Evolutionary conservation across 495 filamentous ascomycete species (phyloP).

Genomic region (Pseudoneurospora amorphoporcata): DNA sequence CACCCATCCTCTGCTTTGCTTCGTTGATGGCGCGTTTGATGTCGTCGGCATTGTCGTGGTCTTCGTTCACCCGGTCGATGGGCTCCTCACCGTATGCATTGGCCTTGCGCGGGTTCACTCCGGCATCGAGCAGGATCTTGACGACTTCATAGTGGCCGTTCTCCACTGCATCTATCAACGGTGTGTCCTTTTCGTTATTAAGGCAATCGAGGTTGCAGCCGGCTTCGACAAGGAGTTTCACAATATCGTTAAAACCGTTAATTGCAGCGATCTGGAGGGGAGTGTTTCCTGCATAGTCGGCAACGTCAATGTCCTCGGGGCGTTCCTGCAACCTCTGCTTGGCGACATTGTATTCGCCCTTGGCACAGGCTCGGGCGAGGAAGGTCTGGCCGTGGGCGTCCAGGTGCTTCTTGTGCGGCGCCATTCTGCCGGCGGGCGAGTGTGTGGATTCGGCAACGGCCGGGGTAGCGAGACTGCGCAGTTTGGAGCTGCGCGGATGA

Average conservation of each 20-base stretch:
- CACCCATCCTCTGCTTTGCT: conserved; percentile 39
- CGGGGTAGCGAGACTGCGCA: conserved; percentile 53
- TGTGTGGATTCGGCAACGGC: conserved; percentile 44
- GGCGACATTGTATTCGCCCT: conserved; percentile 61
- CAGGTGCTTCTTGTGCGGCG: conserved; percentile 65
- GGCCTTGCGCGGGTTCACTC: conserved; percentile 77
- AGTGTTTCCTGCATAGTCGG: conserved; percentile 89
- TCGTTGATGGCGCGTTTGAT: conserved; percentile 45
- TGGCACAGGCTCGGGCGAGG: conserved; percentile 73
- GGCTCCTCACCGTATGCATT: conserved; percentile 84
- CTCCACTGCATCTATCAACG: conserved; percentile 89
- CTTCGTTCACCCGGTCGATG: conserved; percentile 65
- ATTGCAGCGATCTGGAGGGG: conserved; percentile 86
- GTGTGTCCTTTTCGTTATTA: conserved; percentile 84
- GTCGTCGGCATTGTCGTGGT: conserved; percentile 51
- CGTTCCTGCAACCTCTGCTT: conserved; percentile 60
- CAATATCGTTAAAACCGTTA: conserved; percentile 71
- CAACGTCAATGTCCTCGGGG: conserved; percentile 75
- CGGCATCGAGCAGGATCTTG: conserved; percentile 68
- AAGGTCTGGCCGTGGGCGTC: conserved; percentile 79
- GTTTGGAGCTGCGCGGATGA: conserved; percentile 52
- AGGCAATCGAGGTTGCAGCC: conserved; percentile 71
- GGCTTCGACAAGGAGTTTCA: conserved; percentile 66
- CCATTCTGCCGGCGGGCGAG: conserved; percentile 54
- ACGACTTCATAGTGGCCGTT: conserved; percentile 91